Evolutionary conservation across 345 rosid genomes (phyloP), one percentile per base, ranked within the genome.

Genomic region (Erodium maritimum): DNA sequence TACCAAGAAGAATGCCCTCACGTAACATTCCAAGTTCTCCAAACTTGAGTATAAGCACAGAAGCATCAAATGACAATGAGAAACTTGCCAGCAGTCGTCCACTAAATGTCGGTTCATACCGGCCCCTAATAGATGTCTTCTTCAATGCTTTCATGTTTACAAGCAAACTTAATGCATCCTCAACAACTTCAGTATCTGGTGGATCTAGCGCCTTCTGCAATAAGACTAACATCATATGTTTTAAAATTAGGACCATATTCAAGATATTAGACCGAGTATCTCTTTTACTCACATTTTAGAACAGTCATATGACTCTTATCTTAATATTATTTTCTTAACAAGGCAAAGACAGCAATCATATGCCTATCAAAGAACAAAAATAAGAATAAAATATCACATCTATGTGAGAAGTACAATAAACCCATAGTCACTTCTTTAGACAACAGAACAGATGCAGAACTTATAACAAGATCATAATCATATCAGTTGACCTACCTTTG

Each of bases 121-220:
- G 86, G 29, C 79, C 86, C 70, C 96, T 78, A 17, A 70, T 29
- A 58, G 83, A 76, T 59, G 65, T 56, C 73, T 70, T 81, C 57
- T 65, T 71, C 62, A 91, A 52, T 69, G 95, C 95, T 13, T 65
- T 68, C 62, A 78, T 71, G 52, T 73, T 77, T 66, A 80, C 63
- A 54, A 91, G 88, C 77, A 86, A 62, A 70, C 68, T 66, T 61
- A 88, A 65, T 61, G 98, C 96, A 61, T 86, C 93, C 65, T 80
- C 85, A 70, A 88, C 69, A 67, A 88, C 84, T 56, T 73, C 79
- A 25, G 87, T 72, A 63, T 67, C 61, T n/a, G 98, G 98, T 54
- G 90, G 82, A 79, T 88, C 96, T 82, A 91, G 61, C 69, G 85
- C 82, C 78, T 88, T 91, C 82, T 78, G 90, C 82, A 86, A 72